Evolutionary conservation across 768 basidiomycete genomes (phyloP).

Genomic region (Russula sp.): DNA sequence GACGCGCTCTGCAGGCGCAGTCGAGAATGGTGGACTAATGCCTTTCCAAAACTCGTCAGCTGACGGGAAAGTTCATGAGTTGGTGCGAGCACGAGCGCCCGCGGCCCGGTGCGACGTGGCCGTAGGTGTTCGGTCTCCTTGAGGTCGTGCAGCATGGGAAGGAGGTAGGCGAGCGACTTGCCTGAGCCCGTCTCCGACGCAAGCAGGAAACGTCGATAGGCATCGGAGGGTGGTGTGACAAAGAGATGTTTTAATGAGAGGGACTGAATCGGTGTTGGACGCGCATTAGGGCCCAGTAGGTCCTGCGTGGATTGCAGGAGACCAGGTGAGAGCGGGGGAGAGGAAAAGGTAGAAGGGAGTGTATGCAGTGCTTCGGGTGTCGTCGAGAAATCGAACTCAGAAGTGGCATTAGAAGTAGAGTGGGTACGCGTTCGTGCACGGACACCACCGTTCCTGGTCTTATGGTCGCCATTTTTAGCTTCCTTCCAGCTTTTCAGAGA

Average conservation of each 20-base stretch:
- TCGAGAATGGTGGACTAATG: slow-evolving; percentile 65
- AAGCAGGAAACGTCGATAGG: slow-evolving; percentile 49
- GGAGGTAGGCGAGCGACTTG: slow-evolving; percentile 84
- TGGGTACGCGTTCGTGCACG: neutral
- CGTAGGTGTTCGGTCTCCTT: slow-evolving; percentile 51
- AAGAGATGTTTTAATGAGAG: slow-evolving; percentile 63
- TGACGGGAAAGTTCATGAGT: slow-evolving; percentile 88
- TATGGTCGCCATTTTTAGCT: neutral
- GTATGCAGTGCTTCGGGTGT: slow-evolving; percentile 22
- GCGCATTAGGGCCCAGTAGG: slow-evolving; percentile 46
- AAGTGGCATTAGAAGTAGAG: slow-evolving; percentile 19
- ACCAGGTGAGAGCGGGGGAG: slow-evolving; percentile 63
- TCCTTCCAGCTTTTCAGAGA: neutral
- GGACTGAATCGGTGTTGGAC: slow-evolving; percentile 74
- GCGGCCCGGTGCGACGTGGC: slow-evolving; percentile 37
- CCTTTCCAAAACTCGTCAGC: slow-evolving; percentile 65
- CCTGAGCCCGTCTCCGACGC: slow-evolving; percentile 90
- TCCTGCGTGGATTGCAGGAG: slow-evolving; percentile 51
- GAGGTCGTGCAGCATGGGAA: slow-evolving; percentile 73
- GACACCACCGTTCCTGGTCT: neutral
- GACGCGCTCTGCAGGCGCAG: slow-evolving; percentile 70
- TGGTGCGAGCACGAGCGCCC: slow-evolving; percentile 75
- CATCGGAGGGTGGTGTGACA: slow-evolving; percentile 30
- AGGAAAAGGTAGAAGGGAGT: slow-evolving; percentile 43
- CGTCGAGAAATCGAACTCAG: slow-evolving; percentile 34